phyloP scores from a whole-genome alignment of 2,329 filamentous ascomycete genomes.

The Elsinoe perseae region DNA sequence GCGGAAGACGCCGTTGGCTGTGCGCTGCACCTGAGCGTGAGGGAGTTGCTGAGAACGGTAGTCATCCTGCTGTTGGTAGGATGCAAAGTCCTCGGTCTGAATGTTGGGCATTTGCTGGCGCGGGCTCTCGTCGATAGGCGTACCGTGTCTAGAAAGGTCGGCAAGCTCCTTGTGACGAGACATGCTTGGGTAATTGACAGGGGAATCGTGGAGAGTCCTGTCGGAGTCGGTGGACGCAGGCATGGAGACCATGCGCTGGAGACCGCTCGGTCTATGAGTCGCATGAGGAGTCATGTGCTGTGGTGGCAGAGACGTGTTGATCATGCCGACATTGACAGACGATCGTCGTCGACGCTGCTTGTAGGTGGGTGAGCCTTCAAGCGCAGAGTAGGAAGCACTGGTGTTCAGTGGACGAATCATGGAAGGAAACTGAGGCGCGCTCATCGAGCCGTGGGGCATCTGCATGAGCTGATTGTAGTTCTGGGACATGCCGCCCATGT shows the following conservation, averaged over 20 bases:
- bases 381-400: constrained; percentile 78
- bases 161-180: constrained; percentile 72
- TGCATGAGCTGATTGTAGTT: constrained; percentile 85
- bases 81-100: constrained; percentile 62
- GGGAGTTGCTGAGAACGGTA: constrained; percentile 42
- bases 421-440: constrained; percentile 69
- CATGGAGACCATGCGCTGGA: constrained; percentile 80
- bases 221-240: constrained; percentile 71
- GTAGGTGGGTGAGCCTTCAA: constrained; percentile 96
- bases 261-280: constrained; percentile 75
- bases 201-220: constrained; percentile 62
- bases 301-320: constrained; percentile 35
- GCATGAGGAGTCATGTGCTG: constrained; percentile 42
- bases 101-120: constrained; percentile 44
- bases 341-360: constrained; percentile 93
- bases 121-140: constrained; percentile 65
- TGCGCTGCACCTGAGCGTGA: constrained; percentile 53
- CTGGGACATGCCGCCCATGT: constrained; percentile 63
- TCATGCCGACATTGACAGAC: constrained; percentile 69
- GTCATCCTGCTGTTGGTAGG: constrained; percentile 43
- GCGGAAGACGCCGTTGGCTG: constrained; percentile 66
- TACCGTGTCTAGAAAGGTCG: constrained; percentile 80
- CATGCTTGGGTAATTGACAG: constrained; percentile 57
- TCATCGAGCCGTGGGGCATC: constrained; percentile 75
- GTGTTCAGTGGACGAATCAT: constrained; percentile 58